Conservation (phyloP, 78 protist genomes). For the Ministeria vibrans region DNA sequence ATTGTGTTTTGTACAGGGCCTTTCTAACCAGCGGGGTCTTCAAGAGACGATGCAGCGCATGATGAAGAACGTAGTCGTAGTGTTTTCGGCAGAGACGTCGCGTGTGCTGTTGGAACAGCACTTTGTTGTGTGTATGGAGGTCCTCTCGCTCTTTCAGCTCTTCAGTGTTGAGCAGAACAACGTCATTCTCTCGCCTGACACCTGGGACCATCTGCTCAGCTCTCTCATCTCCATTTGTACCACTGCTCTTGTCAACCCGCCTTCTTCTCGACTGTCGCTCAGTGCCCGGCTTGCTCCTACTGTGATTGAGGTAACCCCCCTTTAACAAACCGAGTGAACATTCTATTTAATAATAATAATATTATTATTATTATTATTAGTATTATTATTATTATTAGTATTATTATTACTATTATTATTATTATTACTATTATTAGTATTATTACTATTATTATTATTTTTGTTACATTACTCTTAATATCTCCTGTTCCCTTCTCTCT, state of each 20-base stretch:
- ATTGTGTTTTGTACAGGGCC: too few species aligned
- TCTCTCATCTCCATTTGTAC: neutral
- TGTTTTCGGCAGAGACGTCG: too few species aligned
- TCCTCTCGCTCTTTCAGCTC: constrained; percentile 1
- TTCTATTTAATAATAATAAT: neutral
- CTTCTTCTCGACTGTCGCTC: neutral
- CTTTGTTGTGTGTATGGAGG: neutral
- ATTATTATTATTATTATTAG: neutral
- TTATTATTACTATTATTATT: too few species aligned
- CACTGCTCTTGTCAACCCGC: too few species aligned
- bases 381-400: neutral
- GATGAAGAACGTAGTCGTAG: too few species aligned
- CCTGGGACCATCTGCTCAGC: neutral
- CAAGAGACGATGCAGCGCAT: too few species aligned
- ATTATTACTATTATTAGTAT: too few species aligned
- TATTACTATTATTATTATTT: neutral
- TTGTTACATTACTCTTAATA: neutral
- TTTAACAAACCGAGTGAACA: neutral
- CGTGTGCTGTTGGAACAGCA: neutral
- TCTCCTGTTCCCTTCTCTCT: neutral
- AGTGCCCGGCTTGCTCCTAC: too few species aligned
- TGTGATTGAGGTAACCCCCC: neutral
- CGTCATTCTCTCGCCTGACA: neutral
- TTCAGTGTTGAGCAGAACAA: neutral
- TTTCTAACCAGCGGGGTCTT: too few species aligned